Base-by-base conservation (phyloP, 2,329 filamentous ascomycete species). In the Fusarium papillatum region DNA sequence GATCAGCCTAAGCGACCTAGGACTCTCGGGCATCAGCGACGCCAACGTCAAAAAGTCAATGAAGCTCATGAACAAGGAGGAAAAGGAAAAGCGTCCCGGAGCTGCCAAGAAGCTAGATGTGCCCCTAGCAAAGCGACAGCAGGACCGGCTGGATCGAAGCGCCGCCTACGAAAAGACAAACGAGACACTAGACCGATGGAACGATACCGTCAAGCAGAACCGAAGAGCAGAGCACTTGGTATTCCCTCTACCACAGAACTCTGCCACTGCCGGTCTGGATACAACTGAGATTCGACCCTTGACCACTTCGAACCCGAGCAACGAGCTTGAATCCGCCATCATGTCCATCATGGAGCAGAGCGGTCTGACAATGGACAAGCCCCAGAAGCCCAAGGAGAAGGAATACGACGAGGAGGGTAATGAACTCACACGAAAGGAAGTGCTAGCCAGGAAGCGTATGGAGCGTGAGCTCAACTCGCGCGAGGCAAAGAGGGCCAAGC, bases 151-250 rank as follows among this genome's bases (percentile, higher is more conserved):
- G 19, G 93, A 98, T 80, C 94, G 97, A 64, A 88, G 88, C 64
- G 95, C 92, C 29, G 97, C 97, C 4, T 97, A 96, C 79, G 92
- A 95, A 41, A 96, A 98, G 87, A 96, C 95, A 63, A 98, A 97
- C 80, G 93, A 98, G 83, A 96, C 95, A 0, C 88, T 99, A 31
- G 92, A 95, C 74, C 92, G 95, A 79, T 99, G 97, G 97, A 93
- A 93, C 38, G 96, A 98, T 72, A 98, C 97, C 0, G 95, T 99
- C 80, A 98, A 98, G 85, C 92, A 95, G 38, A 98, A 98, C 83
- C 93, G 97, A 71, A 91, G 95, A 78, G 96, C 96, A 2, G 97
- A 98, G 75, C 95, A 98, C 83, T 87, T 99, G 16, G 89, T 93
- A 24, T 99, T 99, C 80, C 97, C 97, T 7, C 88, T 98, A 0